A percentile compares a stretch with the other conserved stretches of the same genome.
Conservation (phyloP, 1,139 yeast genomes). For the Arxiozyma telluris region DNA sequence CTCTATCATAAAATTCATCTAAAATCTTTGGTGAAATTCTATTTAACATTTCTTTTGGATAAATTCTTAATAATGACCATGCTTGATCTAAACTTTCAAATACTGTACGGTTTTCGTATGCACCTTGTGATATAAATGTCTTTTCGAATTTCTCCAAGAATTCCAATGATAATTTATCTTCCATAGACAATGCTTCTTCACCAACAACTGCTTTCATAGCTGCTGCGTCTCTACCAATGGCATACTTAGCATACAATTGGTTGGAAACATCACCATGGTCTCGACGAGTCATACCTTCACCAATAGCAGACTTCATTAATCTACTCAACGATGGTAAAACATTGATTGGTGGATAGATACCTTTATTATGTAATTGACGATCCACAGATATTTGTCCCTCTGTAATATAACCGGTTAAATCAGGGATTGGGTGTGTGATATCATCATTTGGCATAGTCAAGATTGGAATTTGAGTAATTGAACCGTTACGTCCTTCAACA, state of each 20-base stretch:
- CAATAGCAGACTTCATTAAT: constrained; percentile 98
- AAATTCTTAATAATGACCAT: constrained; percentile 94
- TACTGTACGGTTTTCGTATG: constrained; percentile 88
- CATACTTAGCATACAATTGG: constrained; percentile 97
- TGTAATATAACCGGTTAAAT: constrained; percentile 97
- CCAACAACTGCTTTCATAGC: constrained; percentile 99
- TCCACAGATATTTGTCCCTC: constrained; percentile 98
- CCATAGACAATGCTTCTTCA: constrained; percentile 96
- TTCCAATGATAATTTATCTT: constrained; percentile 93
- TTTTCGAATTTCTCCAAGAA: constrained; percentile 96
- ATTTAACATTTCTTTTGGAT: constrained; percentile 97
- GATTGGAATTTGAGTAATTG: constrained; percentile 97
- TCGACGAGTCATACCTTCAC: constrained; percentile 99
- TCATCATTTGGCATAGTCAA: constrained; percentile 99
- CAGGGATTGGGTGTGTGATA: constrained; percentile 99
- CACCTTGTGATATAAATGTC: constrained; percentile 90
- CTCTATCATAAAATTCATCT: constrained; percentile 89
- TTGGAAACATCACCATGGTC: constrained; percentile 99
- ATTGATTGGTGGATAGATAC: constrained; percentile 97
- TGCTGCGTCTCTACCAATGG: constrained; percentile 99
- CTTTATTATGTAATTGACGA: constrained; percentile 92
- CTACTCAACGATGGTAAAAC: constrained; percentile 95
- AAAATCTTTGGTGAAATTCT: constrained; percentile 96
- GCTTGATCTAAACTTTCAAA: constrained; percentile 96
- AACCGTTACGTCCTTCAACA: constrained; percentile 99